Percentiles rank a stretch among this genome's conserved stretches.
Evolutionary conservation across 345 rosid genomes (phyloP).

Genomic region (Lepidium didymum): DNA sequence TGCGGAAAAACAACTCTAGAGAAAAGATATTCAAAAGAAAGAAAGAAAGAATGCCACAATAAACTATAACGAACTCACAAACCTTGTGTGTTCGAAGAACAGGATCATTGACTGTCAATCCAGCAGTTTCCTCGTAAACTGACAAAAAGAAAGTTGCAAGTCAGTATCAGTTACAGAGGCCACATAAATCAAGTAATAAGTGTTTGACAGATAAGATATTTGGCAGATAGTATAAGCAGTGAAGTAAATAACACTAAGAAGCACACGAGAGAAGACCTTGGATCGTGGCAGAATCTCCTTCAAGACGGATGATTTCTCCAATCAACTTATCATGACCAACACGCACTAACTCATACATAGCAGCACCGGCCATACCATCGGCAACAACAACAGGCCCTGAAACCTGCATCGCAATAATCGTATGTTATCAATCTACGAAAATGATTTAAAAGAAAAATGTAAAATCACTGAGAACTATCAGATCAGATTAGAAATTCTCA

Average conservation of each 20-base stretch:
- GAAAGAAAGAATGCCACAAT: background rate
- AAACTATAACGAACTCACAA: background rate
- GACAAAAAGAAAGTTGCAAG: slow-evolving; percentile 9
- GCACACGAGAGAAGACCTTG: slow-evolving; percentile 53
- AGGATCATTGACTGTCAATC: slow-evolving; percentile 91
- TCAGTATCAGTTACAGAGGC: background rate
- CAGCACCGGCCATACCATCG: slow-evolving; percentile 99
- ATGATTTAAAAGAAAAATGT: background rate
- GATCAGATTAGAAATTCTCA: slow-evolving; percentile 17
- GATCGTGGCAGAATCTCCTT: slow-evolving; percentile 98
- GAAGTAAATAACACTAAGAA: background rate
- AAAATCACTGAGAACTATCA: background rate
- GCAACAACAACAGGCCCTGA: slow-evolving; percentile 99
- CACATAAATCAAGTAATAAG: background rate
- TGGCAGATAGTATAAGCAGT: background rate
- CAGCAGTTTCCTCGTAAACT: slow-evolving; percentile 98
- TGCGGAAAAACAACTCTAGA: background rate
- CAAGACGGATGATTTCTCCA: slow-evolving; percentile 96
- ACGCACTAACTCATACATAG: slow-evolving; percentile 99
- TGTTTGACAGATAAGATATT: background rate
- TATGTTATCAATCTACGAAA: slow-evolving; percentile 2
- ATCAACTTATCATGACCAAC: slow-evolving; percentile 94
- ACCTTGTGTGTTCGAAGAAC: slow-evolving; percentile 94
- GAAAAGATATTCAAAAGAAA: background rate
- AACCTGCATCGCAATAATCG: slow-evolving; percentile 45